Evolutionary conservation across 2,329 filamentous ascomycete genomes (phyloP).

Genomic region (Venturia effusa): DNA sequence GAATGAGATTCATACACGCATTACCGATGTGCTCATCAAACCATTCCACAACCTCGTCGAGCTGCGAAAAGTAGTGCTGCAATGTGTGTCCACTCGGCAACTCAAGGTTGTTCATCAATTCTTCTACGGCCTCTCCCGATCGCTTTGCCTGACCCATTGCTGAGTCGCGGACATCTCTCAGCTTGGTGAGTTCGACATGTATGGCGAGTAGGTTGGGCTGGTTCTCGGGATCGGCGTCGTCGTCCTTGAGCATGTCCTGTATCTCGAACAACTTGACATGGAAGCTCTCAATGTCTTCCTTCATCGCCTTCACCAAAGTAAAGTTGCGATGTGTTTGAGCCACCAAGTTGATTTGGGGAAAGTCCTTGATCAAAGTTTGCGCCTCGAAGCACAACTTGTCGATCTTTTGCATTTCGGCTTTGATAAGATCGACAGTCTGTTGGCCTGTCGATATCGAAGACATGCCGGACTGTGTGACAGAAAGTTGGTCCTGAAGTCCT

Average conservation of each 20-base stretch:
- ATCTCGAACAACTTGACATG: slow-evolving; percentile 88
- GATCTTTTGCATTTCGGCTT: slow-evolving; percentile 98
- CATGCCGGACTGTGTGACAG: slow-evolving; percentile 91
- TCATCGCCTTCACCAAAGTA: slow-evolving; percentile 86
- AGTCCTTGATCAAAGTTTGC: slow-evolving; percentile 95
- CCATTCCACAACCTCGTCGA: slow-evolving; percentile 83
- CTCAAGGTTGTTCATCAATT: slow-evolving; percentile 65
- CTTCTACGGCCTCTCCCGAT: slow-evolving; percentile 57
- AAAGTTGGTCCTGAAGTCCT: slow-evolving; percentile 82
- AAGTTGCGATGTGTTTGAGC: slow-evolving; percentile 96
- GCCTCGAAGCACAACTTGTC: slow-evolving; percentile 95
- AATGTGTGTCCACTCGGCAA: slow-evolving; percentile 64
- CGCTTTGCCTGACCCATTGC: slow-evolving; percentile 88
- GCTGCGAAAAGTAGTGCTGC: slow-evolving; percentile 75
- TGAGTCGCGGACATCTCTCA: slow-evolving; percentile 90
- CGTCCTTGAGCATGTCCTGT: slow-evolving; percentile 67
- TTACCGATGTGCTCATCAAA: slow-evolving; percentile 92
- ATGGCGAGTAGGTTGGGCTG: slow-evolving; percentile 85
- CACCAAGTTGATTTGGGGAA: slow-evolving; percentile 81
- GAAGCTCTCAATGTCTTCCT: slow-evolving; percentile 78
- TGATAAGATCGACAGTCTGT: slow-evolving; percentile 82
- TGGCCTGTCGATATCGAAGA: slow-evolving; percentile 79
- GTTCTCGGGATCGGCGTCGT: slow-evolving; percentile 75
- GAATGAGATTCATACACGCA: slow-evolving; percentile 82
- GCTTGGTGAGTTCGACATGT: slow-evolving; percentile 83